A percentile compares a stretch with the other conserved stretches of the same genome.
phyloP scores from a whole-genome alignment of 2,329 filamentous ascomycete genomes.

The Pseudocercospora crystallina region DNA sequence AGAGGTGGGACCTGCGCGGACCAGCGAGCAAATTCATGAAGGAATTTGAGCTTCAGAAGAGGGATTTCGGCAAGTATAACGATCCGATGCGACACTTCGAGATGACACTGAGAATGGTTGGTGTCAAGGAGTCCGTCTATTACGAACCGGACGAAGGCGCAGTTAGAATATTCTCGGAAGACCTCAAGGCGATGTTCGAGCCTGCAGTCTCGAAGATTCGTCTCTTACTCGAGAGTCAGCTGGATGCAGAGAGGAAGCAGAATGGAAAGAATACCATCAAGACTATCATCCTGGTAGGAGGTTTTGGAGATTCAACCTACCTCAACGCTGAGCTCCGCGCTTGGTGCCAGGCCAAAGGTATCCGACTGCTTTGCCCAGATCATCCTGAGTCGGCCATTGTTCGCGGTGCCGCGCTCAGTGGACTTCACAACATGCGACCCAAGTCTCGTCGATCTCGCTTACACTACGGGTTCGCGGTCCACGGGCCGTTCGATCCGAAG shows the following conservation, averaged over 20 bases:
- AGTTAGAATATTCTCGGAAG: constrained; percentile 3
- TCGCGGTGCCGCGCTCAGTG: constrained; percentile 16
- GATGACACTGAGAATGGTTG: not conserved
- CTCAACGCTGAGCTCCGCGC: constrained; percentile 2
- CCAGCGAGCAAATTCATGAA: constrained; percentile 16
- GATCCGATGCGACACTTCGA: constrained; percentile 3
- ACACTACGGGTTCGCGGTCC: constrained; percentile 8
- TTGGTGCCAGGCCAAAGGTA: constrained; percentile 3
- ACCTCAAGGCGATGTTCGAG: constrained; percentile 13
- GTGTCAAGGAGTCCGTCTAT: not conserved
- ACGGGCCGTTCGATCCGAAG: constrained; percentile 6
- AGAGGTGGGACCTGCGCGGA: constrained; percentile 7
- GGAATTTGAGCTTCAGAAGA: constrained; percentile 14
- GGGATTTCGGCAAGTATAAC: constrained; percentile 9
- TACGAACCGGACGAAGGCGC: constrained; percentile 6
- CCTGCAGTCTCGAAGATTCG: constrained; percentile 10
- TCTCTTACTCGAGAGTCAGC: constrained; percentile 13
- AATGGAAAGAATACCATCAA: constrained; percentile 9
- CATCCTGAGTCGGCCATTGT: constrained; percentile 19
- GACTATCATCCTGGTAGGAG: constrained; percentile 17
- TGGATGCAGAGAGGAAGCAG: constrained; percentile 9
- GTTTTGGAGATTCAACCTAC: constrained; percentile 17
- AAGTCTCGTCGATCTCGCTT: constrained; percentile 13
- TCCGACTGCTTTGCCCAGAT: constrained; percentile 11
- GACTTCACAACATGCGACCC: constrained; percentile 13